phyloP scores from a whole-genome alignment of 2,329 filamentous ascomycete genomes.

The Lomentospora prolificans region DNA sequence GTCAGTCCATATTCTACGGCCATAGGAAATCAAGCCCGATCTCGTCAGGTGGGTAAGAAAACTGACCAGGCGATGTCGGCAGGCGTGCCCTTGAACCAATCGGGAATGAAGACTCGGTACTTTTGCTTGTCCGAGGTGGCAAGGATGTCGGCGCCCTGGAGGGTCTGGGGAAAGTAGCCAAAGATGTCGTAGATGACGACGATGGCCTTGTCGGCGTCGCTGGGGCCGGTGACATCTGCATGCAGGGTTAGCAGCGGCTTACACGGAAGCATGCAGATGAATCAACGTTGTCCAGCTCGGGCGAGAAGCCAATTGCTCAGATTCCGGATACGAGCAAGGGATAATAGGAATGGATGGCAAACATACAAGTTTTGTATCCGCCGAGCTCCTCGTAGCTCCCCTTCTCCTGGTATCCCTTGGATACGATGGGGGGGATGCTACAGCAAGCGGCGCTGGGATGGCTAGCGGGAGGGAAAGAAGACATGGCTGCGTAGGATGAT shows the following conservation, averaged over 20 bases:
- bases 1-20: background rate
- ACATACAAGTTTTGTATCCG: slow-evolving; percentile 41
- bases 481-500: slow-evolving; percentile 23
- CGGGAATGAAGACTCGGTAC: slow-evolving; percentile 83
- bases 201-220: slow-evolving; percentile 45
- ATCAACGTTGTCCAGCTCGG: no score
- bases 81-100: slow-evolving; percentile 76
- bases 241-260: no score
- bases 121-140: slow-evolving; percentile 48
- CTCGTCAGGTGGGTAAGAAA: background rate
- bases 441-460: slow-evolving; percentile 49
- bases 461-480: slow-evolving; percentile 38
- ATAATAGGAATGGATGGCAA: background rate
- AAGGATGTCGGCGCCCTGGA: slow-evolving; percentile 62
- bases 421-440: slow-evolving; percentile 48
- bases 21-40: no score
- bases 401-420: slow-evolving; percentile 43
- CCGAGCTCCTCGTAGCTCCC: slow-evolving; percentile 47
- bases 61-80: slow-evolving; percentile 39
- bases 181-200: slow-evolving; percentile 59
- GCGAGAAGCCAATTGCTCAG: no score
- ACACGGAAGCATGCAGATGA: no score
- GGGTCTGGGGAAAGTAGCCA: slow-evolving; percentile 59
- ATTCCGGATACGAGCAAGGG: background rate
- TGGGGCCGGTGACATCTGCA: slow-evolving; percentile 36